A percentile compares a stretch with the other conserved stretches of the same genome.
Evolutionary conservation across 345 rosid genomes (phyloP).

Genomic region (Arabidopsis suecica): DNA sequence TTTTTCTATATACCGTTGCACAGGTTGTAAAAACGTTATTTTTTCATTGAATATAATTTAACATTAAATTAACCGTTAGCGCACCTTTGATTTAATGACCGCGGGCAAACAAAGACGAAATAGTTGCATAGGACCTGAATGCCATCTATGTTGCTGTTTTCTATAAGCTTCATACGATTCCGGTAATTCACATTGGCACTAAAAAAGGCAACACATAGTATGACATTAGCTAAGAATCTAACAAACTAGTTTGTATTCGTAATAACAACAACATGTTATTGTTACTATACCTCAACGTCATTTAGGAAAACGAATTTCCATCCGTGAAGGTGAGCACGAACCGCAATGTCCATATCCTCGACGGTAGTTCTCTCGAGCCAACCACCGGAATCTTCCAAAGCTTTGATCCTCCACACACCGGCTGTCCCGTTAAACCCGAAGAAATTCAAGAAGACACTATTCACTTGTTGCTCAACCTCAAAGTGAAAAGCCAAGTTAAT

Average conservation of each 20-base stretch:
- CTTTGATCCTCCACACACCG: slow-evolving; percentile 95
- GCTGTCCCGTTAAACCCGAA: slow-evolving; percentile 98
- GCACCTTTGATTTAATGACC: slow-evolving; percentile 76
- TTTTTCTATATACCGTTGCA: no score
- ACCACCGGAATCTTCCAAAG: slow-evolving; percentile 93
- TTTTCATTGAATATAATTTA: no score
- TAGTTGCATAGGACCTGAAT: slow-evolving; percentile 97
- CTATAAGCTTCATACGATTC: slow-evolving; percentile 96
- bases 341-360: slow-evolving; percentile 98
- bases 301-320: slow-evolving; percentile 92
- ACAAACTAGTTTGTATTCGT: not conserved
- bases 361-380: slow-evolving; percentile 98
- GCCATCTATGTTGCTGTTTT: slow-evolving; percentile 97
- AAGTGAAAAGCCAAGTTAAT: slow-evolving; percentile 90
- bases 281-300: slow-evolving; percentile 77
- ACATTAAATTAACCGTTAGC: not conserved
- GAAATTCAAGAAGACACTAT: slow-evolving; percentile 79
- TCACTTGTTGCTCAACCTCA: slow-evolving; percentile 97
- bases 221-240: slow-evolving; percentile 7
- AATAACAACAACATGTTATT: not conserved
- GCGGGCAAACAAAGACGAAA: slow-evolving; percentile 88
- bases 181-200: slow-evolving; percentile 93
- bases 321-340: slow-evolving; percentile 91
- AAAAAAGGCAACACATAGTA: slow-evolving; percentile 35
- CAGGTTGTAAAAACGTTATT: no score